phyloP scores from a whole-genome alignment of 257 asterid species.

The Fraxinus anomala region DNA sequence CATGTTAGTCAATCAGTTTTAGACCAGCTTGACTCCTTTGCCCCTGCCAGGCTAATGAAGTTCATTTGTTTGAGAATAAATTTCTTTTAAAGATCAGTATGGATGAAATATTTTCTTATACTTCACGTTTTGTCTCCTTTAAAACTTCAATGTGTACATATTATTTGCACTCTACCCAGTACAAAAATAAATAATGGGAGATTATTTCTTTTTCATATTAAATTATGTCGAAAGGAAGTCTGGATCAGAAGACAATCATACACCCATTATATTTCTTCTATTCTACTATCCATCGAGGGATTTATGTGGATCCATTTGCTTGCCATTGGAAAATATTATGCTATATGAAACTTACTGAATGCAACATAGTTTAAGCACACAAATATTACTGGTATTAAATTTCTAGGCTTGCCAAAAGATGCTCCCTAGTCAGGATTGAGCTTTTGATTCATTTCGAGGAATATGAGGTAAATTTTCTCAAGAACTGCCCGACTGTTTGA shows the following conservation, averaged over 20 bases:
- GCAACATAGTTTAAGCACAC: constrained; percentile 10
- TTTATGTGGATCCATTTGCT: constrained; percentile 19
- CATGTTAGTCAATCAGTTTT: constrained; percentile 13
- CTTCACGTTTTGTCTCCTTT: background rate
- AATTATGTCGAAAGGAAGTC: constrained; percentile 12
- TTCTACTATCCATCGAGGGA: background rate
- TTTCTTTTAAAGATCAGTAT: background rate
- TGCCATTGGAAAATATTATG: constrained; percentile 1
- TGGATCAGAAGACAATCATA: constrained; percentile 2
- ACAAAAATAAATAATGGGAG: background rate
- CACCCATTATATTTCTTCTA: constrained; percentile 14
- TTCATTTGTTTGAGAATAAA: background rate
- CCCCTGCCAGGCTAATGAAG: constrained; percentile 7
- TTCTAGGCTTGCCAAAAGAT: constrained; percentile 18
- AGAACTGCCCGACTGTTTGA: constrained; percentile 14
- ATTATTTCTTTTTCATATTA: constrained; percentile 11
- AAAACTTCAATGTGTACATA: background rate
- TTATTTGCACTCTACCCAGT: background rate
- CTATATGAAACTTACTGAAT: constrained; percentile 4
- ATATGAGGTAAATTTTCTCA: constrained; percentile 4
- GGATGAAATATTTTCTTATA: background rate
- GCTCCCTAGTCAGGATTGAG: constrained; percentile 22
- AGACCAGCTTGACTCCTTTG: constrained; percentile 13
- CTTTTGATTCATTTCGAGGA: constrained; percentile 10
- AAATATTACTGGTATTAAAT: constrained; percentile 14